Conservation (phyloP, 768 basidiomycete genomes). For the Hysterangium stoloniferum region DNA sequence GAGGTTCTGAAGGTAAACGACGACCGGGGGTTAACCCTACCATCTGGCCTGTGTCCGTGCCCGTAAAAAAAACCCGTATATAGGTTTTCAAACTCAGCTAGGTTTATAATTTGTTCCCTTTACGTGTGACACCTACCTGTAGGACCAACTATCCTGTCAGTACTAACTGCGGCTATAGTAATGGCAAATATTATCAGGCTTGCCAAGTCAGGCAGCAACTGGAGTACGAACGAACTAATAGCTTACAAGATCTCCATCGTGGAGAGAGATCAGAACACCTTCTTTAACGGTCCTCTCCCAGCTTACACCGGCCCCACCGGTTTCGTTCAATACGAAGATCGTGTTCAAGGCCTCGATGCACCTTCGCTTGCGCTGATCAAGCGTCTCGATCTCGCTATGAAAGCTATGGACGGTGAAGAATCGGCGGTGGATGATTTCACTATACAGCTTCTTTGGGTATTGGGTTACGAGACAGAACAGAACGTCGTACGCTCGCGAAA, state of each 20-base stretch:
- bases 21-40: no score
- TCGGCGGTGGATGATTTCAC: conserved; percentile 26
- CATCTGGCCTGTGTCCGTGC: no score
- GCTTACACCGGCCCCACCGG: background rate
- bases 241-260: conserved; percentile 24
- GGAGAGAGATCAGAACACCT: conserved; percentile 11
- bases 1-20: no score
- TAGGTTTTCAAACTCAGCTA: no score
- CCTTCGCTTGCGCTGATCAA: conserved; percentile 3
- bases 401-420: background rate
- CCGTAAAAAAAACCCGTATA: no score
- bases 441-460: conserved; percentile 18
- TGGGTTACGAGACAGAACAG: conserved; percentile 21
- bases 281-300: conserved; percentile 19
- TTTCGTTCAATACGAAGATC: background rate
- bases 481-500: conserved; percentile 17
- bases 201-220: conserved; percentile 23
- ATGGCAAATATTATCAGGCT: no score
- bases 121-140: no score
- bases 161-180: no score
- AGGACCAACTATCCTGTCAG: no score
- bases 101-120: no score
- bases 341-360: background rate
- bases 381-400: background rate
- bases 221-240: conserved; percentile 21